These are phyloP conservation scores for Madurella fahalii DNA, from an alignment of 2,329 filamentous ascomycete genomes.

Conservation along the genomic window DNA sequence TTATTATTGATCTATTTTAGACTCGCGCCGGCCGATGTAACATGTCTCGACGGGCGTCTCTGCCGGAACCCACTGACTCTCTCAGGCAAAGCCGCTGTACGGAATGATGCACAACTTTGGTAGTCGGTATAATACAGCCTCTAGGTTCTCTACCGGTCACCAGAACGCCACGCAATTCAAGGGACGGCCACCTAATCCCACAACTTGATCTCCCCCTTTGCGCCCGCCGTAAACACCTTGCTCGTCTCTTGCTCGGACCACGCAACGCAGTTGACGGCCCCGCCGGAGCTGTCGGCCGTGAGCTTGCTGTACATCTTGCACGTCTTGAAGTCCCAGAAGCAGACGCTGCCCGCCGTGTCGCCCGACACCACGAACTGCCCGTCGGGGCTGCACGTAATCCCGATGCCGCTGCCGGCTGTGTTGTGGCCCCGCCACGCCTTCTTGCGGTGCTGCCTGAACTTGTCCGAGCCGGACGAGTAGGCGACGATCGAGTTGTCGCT, in stretches of 20 bases:
- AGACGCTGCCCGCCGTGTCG: slow-evolving; percentile 83
- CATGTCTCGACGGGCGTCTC: too few species aligned
- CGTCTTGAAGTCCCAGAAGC: slow-evolving; percentile 99
- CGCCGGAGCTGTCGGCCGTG: slow-evolving; percentile 75
- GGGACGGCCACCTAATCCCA: slow-evolving; percentile 66
- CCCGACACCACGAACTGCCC: slow-evolving; percentile 86
- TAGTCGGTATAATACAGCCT: too few species aligned
- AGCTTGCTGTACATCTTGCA: slow-evolving; percentile 99
- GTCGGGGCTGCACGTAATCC: slow-evolving; percentile 82
- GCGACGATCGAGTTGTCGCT: slow-evolving; percentile 96
- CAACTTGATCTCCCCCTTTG: slow-evolving; percentile 84
- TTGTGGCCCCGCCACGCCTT: slow-evolving; percentile 96
- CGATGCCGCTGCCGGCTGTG: slow-evolving; percentile 88
- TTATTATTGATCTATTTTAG: too few species aligned
- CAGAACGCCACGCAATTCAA: background rate
- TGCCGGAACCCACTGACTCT: too few species aligned
- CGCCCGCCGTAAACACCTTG: slow-evolving; percentile 85
- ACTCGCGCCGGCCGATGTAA: too few species aligned
- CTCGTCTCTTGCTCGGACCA: slow-evolving; percentile 98
- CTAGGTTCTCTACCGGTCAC: too few species aligned
- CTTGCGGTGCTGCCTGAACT: slow-evolving; percentile 95
- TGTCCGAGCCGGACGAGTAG: slow-evolving; percentile 80
- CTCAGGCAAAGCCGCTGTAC: too few species aligned
- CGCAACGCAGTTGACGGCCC: slow-evolving; percentile 77
- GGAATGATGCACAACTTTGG: too few species aligned